Evolutionary conservation across 202 grass and related monocot species (phyloP), one percentile per base, ranked within the genome.

Genomic region (Carex arenaria): DNA sequence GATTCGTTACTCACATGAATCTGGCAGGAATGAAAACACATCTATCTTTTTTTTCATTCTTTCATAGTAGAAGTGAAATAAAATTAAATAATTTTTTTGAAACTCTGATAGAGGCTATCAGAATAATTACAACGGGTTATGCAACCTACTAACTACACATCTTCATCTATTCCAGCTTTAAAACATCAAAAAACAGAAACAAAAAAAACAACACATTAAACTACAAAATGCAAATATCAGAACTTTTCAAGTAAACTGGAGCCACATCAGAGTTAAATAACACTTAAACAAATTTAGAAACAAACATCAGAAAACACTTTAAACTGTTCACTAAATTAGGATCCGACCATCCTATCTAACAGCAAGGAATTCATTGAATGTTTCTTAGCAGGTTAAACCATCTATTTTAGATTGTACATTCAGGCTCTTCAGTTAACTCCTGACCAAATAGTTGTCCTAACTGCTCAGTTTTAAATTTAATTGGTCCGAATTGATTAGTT

Each of bases 301-400:
- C 28, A 77, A 77, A 77, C 52, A 34, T 78, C 17, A 38, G 53
- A 78, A 78, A 78, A 77, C 73, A 77, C 73, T 59, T 77, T 32
- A 12, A 77, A 72, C 15, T 38, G 30, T 77, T 30, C 7, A 57
- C 26, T 57, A 32, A 26, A 26, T 26, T 76, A 34, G 28, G 51
- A 76, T 76, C 72, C 72, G 7, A 76, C 26, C 13, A 55, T 76
- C 52, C 26, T 34, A 76, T 56, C 31, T 13, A 60, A 60, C 15
- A n/a, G 13, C 1, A 77, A 15, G 52, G 30, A 77, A 77, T 55
- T 77, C 72, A 77, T 77, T 77, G 52, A 34, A 57, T 77, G 30
- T 57, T 77, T 77, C 26, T n/a, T 57, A 32, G 72, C 72, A 57
- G 13, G 15, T 57, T 52, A n/a, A 11, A 72, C 26, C 52, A 23